A percentile compares a stretch with the other conserved stretches of the same genome.
These are phyloP conservation scores for Batkoa obscura DNA, from an alignment of 371 early-diverging fungal species.

Conservation along the genomic window DNA sequence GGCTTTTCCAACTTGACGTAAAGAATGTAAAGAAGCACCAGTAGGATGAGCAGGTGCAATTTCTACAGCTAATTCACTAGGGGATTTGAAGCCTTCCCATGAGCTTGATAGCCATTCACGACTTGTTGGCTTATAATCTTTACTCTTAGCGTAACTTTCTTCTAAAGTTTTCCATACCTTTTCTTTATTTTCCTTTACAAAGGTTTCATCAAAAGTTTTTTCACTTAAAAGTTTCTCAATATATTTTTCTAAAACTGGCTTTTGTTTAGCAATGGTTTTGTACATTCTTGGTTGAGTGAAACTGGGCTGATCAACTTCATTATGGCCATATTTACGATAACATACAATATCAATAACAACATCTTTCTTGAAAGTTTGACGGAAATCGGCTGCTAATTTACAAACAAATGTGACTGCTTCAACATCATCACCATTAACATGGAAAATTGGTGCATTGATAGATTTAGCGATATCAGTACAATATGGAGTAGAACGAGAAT, in stretches of 20 bases:
- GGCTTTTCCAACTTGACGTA: slow-evolving; percentile 61
- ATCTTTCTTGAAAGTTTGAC: slow-evolving; percentile 86
- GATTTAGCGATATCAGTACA: slow-evolving; percentile 95
- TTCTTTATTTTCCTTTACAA: slow-evolving; percentile 69
- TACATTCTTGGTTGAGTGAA: slow-evolving; percentile 98
- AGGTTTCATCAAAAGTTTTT: slow-evolving; percentile 57
- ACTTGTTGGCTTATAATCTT: slow-evolving; percentile 68
- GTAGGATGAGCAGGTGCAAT: slow-evolving; percentile 45
- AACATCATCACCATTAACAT: slow-evolving; percentile 93
- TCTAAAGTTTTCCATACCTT: slow-evolving; percentile 81
- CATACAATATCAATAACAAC: slow-evolving; percentile 90
- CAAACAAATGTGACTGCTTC: slow-evolving; percentile 90
- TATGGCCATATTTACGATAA: slow-evolving; percentile 95
- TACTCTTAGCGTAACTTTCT: slow-evolving; percentile 72
- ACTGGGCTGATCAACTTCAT: slow-evolving; percentile 94
- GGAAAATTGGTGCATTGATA: slow-evolving; percentile 87
- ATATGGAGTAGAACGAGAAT: slow-evolving; percentile 87
- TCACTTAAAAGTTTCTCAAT: slow-evolving; percentile 58
- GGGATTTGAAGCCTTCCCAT: slow-evolving; percentile 78
- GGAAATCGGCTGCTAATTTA: slow-evolving; percentile 89
- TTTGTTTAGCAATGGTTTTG: slow-evolving; percentile 64
- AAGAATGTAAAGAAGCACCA: slow-evolving; percentile 51
- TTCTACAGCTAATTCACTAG: slow-evolving; percentile 59
- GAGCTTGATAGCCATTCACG: slow-evolving; percentile 88
- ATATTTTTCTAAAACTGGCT: slow-evolving; percentile 68